Percentiles rank a stretch among this genome's conserved stretches.
phyloP scores from a whole-genome alignment of 176 grass and related monocot species.

The Chrysopogon serrulatus region DNA sequence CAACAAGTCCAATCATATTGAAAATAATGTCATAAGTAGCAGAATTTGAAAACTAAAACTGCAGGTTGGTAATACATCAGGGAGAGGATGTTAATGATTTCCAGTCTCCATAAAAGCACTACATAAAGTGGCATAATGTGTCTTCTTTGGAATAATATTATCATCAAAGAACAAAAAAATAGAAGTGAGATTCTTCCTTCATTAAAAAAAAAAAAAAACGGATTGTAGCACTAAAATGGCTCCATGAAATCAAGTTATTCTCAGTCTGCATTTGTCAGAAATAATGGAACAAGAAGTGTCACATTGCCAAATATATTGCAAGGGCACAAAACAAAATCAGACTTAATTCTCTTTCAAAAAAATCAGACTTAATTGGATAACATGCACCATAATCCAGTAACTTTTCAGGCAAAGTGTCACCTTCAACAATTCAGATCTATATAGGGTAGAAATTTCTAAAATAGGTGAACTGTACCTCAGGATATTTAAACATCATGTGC shows the following conservation, averaged over 20 bases:
- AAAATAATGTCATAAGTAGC: background rate
- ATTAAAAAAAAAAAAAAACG: background rate
- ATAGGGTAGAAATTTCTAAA: background rate
- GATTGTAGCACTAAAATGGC: background rate
- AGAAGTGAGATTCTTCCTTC: conserved; percentile 4
- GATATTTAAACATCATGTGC: conserved; percentile 90
- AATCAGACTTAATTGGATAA: background rate
- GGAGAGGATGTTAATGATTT: background rate
- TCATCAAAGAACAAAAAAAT: background rate
- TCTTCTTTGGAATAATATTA: conserved; percentile 14
- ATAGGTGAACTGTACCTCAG: conserved; percentile 56
- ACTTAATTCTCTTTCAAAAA: too few species aligned
- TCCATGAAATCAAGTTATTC: background rate
- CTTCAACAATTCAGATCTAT: background rate
- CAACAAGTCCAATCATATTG: background rate
- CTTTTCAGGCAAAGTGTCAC: background rate
- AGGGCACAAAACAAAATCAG: background rate
- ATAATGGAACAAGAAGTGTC: background rate
- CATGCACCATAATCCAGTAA: background rate
- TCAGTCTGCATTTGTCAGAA: background rate
- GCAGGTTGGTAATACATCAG: background rate
- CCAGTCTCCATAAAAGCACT: background rate
- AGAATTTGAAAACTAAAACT: background rate
- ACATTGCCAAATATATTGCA: conserved; percentile 1
- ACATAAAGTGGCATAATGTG: background rate